Percentiles rank a stretch among this genome's conserved stretches.
Conservation (phyloP, 2,329 filamentous ascomycete genomes). For the Trichoderma lentiforme region DNA sequence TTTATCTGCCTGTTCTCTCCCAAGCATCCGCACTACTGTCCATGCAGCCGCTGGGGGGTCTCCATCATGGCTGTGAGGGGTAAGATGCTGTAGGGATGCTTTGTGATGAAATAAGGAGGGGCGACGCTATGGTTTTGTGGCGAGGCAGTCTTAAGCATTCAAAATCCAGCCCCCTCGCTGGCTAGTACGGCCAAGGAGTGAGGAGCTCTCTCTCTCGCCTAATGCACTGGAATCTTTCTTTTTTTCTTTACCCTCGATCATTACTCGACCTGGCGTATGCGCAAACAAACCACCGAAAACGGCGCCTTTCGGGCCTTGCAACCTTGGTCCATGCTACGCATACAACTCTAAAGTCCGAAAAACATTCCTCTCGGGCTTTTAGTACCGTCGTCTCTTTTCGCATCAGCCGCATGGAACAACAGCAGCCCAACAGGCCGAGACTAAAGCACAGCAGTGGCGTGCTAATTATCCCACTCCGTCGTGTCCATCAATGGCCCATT, state of each 20-base stretch:
- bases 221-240: conserved; percentile 11
- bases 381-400: not conserved
- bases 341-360: not conserved
- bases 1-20: not conserved
- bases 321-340: not conserved
- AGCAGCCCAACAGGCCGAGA: not conserved
- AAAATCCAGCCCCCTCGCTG: conserved; percentile 7
- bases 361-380: conserved; percentile 6
- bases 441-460: not conserved
- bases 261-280: not conserved
- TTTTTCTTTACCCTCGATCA: not conserved
- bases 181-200: not conserved
- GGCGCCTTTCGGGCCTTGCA: not conserved
- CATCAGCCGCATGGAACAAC: not conserved
- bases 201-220: conserved; percentile 1
- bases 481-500: not conserved
- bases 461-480: not conserved
- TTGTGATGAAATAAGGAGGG: conserved; percentile 8
- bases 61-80: conserved; percentile 10
- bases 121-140: conserved; percentile 11
- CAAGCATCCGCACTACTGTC: conserved; percentile 2
- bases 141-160: conserved; percentile 6
- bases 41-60: conserved; percentile 10
- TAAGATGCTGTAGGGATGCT: conserved; percentile 7
- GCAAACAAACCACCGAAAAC: not conserved